These are phyloP conservation scores for Phyllosticta citribraziliensis DNA, from an alignment of 2,329 filamentous ascomycete species.

Conservation along the genomic window DNA sequence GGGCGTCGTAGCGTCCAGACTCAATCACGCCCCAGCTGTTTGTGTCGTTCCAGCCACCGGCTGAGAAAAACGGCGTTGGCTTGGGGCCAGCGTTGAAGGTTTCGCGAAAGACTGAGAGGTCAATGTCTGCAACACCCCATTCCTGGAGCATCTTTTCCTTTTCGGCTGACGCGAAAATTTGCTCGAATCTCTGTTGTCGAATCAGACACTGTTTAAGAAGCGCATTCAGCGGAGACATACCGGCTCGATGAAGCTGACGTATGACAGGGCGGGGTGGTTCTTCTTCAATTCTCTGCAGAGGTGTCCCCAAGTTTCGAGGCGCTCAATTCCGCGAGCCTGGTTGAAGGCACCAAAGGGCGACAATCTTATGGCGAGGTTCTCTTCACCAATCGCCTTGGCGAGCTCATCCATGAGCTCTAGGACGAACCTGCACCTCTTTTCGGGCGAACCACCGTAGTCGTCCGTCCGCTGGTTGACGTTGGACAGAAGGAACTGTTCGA, in stretches of 20 bases:
- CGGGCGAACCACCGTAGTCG: conserved; percentile 40
- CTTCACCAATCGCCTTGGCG: conserved; percentile 23
- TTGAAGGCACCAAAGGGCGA: conserved; percentile 41
- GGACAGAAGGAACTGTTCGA: conserved; percentile 44
- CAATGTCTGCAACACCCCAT: conserved; percentile 38
- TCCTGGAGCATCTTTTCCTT: conserved; percentile 40
- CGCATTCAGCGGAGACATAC: conserved; percentile 9
- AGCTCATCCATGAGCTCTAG: conserved; percentile 40
- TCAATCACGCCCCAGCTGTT: conserved; percentile 43
- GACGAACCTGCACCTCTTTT: conserved; percentile 46
- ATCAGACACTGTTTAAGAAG: background rate
- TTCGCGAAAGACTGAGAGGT: conserved; percentile 38
- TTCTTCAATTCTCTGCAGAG: conserved; percentile 41
- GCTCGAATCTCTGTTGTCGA: conserved; percentile 34
- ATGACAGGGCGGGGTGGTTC: conserved; percentile 36
- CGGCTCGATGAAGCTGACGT: conserved; percentile 48
- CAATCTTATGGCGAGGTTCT: conserved; percentile 24
- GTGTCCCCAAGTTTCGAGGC: conserved; percentile 44
- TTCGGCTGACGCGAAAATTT: conserved; percentile 39
- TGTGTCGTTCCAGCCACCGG: conserved; percentile 44
- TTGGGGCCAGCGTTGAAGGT: conserved; percentile 35
- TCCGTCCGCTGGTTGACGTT: conserved; percentile 42
- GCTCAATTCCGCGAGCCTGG: conserved; percentile 40
- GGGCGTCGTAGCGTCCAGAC: conserved; percentile 26
- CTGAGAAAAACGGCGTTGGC: conserved; percentile 44